Evolutionary conservation across 352 stramenopile genomes (phyloP).

Genomic region (Pelagophyceae sp.): DNA sequence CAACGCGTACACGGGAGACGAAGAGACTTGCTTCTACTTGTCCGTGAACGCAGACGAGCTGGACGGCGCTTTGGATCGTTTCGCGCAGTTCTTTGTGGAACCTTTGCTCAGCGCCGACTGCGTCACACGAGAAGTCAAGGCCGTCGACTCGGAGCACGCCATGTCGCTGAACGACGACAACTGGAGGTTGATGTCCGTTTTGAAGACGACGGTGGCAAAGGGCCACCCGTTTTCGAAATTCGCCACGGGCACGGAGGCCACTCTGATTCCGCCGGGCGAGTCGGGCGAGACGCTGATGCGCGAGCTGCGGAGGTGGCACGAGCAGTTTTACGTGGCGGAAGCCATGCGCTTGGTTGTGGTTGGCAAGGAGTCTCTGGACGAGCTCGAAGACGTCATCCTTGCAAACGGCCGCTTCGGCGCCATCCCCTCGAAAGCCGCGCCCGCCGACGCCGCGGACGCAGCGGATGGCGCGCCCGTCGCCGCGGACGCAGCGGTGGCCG

Average conservation of each 20-base stretch:
- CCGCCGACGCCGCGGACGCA: too few species aligned
- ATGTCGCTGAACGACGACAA: conserved; percentile 91
- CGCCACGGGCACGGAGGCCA: conserved; percentile 25
- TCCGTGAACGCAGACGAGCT: conserved; percentile 70
- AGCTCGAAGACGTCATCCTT: conserved; percentile 48
- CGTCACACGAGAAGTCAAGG: conserved; percentile 84
- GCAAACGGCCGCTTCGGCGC: background rate
- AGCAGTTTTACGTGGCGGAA: conserved; percentile 49
- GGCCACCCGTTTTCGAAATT: conserved; percentile 52
- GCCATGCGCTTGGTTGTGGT: conserved; percentile 52
- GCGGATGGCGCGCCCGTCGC: conserved; percentile 35
- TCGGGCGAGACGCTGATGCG: conserved; percentile 36
- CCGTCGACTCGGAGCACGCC: conserved; percentile 89
- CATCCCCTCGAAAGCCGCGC: conserved; percentile 21
- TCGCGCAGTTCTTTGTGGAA: conserved; percentile 94
- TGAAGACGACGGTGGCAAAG: conserved; percentile 41
- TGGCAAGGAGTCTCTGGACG: conserved; percentile 44
- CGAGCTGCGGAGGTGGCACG: conserved; percentile 47
- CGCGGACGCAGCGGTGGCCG: conserved; percentile 29
- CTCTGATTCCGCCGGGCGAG: conserved; percentile 20
- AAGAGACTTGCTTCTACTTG: conserved; percentile 95
- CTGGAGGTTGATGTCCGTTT: conserved; percentile 63
- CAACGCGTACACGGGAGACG: conserved; percentile 90
- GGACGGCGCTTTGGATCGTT: conserved; percentile 78
- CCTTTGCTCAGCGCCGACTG: conserved; percentile 76